A percentile compares a stretch with the other conserved stretches of the same genome.
Evolutionary conservation across 805 yeast species (phyloP).

Genomic region (Metschnikowia lochheadii): DNA sequence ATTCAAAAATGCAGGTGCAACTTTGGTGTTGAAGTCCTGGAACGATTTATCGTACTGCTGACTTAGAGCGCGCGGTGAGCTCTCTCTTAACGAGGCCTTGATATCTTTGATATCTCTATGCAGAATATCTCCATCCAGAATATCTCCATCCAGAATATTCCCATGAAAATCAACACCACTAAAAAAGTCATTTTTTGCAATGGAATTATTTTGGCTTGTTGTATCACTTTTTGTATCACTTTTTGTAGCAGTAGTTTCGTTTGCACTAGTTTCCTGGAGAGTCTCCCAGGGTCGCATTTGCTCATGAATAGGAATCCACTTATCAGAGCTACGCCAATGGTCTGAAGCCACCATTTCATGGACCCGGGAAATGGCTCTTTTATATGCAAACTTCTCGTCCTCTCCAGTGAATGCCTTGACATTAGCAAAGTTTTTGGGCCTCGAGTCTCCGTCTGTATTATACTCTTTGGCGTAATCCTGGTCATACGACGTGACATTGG

Average conservation of each 20-base stretch:
- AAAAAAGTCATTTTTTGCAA: no score
- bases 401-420: conserved; percentile 65
- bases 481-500: conserved; percentile 62
- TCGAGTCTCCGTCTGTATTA: background rate
- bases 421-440: conserved; percentile 37
- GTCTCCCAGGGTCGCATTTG: conserved; percentile 58
- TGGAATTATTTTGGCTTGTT: no score
- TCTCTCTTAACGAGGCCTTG: conserved; percentile 8
- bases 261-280: no score
- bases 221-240: no score
- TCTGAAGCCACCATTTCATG: conserved; percentile 54
- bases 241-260: no score
- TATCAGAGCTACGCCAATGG: conserved; percentile 43
- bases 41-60: conserved; percentile 19
- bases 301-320: conserved; percentile 54
- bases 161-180: conserved; percentile 25
- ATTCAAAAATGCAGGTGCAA: conserved; percentile 22
- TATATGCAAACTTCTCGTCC: conserved; percentile 71
- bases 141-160: conserved; percentile 14
- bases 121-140: conserved; percentile 38
- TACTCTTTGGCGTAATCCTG: conserved; percentile 35
- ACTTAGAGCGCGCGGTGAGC: conserved; percentile 26
- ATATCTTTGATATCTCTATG: conserved; percentile 8
- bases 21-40: conserved; percentile 19
- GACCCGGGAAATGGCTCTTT: conserved; percentile 64